Evolutionary conservation across 2,329 filamentous ascomycete species (phyloP).

Genomic region (Beauveria sp.): DNA sequence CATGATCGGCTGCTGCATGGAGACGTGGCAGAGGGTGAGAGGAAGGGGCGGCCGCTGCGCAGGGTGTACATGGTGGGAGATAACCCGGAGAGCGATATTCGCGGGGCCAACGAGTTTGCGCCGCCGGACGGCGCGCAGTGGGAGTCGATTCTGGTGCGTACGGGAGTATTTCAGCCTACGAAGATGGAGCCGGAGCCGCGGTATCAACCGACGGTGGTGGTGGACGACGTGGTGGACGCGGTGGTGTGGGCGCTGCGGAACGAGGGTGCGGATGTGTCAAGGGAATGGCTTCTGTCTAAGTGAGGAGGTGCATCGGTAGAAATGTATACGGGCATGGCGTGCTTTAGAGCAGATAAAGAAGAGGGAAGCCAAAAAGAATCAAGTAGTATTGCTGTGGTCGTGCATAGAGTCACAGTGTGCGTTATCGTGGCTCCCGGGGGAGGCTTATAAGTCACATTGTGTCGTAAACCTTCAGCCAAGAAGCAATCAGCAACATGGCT

Average conservation of each 20-base stretch:
- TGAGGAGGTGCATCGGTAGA: neutral
- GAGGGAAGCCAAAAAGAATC: neutral
- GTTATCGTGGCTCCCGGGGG: neutral
- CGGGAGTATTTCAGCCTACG: conserved; percentile 60
- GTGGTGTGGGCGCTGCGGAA: conserved; percentile 67
- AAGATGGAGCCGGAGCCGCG: conserved; percentile 40
- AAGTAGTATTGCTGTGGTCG: too few species aligned
- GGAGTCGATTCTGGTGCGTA: conserved; percentile 69
- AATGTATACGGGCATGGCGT: neutral
- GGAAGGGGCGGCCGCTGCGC: conserved; percentile 54
- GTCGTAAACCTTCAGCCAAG: neutral
- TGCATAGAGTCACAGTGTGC: neutral
- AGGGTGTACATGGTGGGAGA: conserved; percentile 93
- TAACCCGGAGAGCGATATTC: conserved; percentile 83
- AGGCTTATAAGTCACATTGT: conserved; percentile 2
- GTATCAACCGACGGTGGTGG: conserved; percentile 55
- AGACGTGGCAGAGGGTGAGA: conserved; percentile 17
- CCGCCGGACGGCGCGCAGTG: conserved; percentile 64
- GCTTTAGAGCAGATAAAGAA: neutral
- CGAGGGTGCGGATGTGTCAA: conserved; percentile 34
- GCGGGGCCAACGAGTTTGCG: conserved; percentile 70
- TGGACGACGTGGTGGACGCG: conserved; percentile 67
- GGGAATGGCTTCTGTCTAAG: conserved; percentile 21
- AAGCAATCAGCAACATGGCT: conserved; percentile 10
- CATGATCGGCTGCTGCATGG: conserved; percentile 58